Percentiles rank a stretch among this genome's conserved stretches.
Conservation (phyloP, 345 rosid species). For the Trapa bicornis region DNA sequence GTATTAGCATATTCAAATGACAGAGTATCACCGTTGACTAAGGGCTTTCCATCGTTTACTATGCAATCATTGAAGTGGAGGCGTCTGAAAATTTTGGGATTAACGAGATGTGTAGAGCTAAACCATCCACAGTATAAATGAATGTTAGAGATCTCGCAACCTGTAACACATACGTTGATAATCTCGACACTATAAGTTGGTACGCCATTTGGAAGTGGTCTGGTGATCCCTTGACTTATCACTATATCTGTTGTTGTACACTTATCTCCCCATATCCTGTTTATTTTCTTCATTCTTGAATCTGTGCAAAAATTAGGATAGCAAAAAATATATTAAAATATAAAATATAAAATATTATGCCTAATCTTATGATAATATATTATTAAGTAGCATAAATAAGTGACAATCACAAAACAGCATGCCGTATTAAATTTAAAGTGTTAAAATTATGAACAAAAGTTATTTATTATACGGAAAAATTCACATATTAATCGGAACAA, state of each 20-base stretch:
- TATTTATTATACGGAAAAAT: no score
- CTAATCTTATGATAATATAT: no score
- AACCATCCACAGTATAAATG: slow-evolving; percentile 88
- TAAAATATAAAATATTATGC: no score
- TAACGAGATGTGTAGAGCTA: slow-evolving; percentile 61
- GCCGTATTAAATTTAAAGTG: no score
- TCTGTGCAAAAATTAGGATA: not conserved
- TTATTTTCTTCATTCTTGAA: slow-evolving; percentile 23
- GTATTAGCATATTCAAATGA: slow-evolving; percentile 73
- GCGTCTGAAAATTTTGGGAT: slow-evolving; percentile 77
- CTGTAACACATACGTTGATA: slow-evolving; percentile 48
- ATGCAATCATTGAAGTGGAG: slow-evolving; percentile 74
- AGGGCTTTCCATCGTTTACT: slow-evolving; percentile 68
- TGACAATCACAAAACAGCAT: no score
- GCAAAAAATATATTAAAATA: not conserved
- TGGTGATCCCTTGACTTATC: slow-evolving; percentile 57
- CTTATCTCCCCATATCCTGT: slow-evolving; percentile 42
- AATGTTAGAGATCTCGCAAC: slow-evolving; percentile 53
- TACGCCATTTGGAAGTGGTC: slow-evolving; percentile 59
- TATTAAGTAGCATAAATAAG: no score
- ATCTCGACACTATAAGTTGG: slow-evolving; percentile 79
- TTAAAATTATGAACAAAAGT: no score
- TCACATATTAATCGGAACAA: no score
- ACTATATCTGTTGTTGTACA: slow-evolving; percentile 50
- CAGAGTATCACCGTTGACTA: slow-evolving; percentile 41